Evolutionary conservation across 23 red algal genomes (phyloP).

Genomic region (Gracilaria caudata): DNA sequence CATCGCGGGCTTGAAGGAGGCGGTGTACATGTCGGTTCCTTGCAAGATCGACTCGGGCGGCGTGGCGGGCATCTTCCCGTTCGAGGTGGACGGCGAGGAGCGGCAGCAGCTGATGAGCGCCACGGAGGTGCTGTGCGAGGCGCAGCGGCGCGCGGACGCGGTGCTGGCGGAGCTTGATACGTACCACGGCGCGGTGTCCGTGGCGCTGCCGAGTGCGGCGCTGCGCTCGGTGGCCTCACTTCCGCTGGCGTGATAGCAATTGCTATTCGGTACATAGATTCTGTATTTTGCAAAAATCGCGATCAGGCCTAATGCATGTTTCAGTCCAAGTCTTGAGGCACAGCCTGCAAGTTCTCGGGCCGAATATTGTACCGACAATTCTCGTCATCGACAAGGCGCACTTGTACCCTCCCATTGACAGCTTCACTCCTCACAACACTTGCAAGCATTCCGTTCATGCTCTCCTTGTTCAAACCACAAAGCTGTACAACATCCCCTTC

Average conservation of each 20-base stretch:
- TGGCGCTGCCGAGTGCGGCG: not conserved
- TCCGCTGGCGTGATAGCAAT: not conserved
- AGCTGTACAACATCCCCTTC: not conserved
- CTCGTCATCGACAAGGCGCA: not conserved
- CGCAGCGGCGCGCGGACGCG: not conserved
- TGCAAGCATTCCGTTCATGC: conserved; percentile 20
- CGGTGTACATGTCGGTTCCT: conserved; percentile 37
- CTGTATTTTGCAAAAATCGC: too few relatives aligned
- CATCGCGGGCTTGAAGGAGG: not conserved
- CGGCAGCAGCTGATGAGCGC: conserved; percentile 1
- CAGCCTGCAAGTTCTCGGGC: not conserved
- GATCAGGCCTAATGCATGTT: too few relatives aligned
- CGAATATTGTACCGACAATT: not conserved
- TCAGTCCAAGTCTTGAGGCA: not conserved
- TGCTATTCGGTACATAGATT: too few relatives aligned
- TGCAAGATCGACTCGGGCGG: conserved; percentile 31
- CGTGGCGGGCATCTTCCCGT: conserved; percentile 21
- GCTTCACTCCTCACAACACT: not conserved
- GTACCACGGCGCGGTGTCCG: not conserved
- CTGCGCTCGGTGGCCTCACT: not conserved
- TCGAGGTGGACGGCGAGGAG: conserved; percentile 21
- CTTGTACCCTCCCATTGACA: not conserved
- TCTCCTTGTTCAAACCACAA: not conserved
- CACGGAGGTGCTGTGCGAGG: not conserved
- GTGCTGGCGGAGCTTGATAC: not conserved